A percentile compares a stretch with the other conserved stretches of the same genome.
These are phyloP conservation scores for Laburnicola sp. DNA, from an alignment of 2,329 filamentous ascomycete species.

Conservation along the genomic window DNA sequence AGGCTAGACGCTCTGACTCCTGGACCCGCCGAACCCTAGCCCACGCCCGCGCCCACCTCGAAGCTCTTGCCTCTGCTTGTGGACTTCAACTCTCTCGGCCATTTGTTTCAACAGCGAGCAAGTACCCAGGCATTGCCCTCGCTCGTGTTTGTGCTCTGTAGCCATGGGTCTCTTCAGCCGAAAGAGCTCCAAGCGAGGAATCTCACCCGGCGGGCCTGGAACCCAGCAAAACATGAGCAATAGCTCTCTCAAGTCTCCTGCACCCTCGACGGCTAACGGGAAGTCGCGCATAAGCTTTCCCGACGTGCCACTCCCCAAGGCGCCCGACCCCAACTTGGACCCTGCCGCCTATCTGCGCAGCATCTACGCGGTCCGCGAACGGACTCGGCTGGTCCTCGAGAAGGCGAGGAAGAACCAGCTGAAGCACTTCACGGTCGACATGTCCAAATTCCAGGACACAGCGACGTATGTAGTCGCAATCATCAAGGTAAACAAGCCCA, in stretches of 20 bases:
- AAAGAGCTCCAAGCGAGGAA: conserved; percentile 50
- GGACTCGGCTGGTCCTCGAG: conserved; percentile 71
- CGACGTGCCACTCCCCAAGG: conserved; percentile 78
- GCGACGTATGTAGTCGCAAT: conserved; percentile 88
- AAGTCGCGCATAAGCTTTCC: conserved; percentile 57
- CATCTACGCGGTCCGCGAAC: conserved; percentile 82
- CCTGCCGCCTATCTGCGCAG: conserved; percentile 89
- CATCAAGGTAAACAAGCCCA: conserved; percentile 70
- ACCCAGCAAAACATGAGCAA: conserved; percentile 51
- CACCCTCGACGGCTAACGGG: conserved; percentile 47
- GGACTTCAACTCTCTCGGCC: background rate
- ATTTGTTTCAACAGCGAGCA: conserved; percentile 8
- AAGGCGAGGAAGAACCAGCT: conserved; percentile 78
- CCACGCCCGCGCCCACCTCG: background rate
- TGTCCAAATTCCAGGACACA: conserved; percentile 79
- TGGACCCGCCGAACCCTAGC: background rate
- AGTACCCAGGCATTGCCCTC: conserved; percentile 1
- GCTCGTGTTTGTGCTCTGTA: conserved; percentile 10
- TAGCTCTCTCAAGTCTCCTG: conserved; percentile 56
- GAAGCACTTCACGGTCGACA: conserved; percentile 85
- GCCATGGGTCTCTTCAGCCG: conserved; percentile 58
- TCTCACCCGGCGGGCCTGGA: conserved; percentile 30
- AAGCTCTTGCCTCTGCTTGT: conserved; percentile 5
- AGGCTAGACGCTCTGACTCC: conserved; percentile 3
- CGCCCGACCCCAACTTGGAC: conserved; percentile 85